Evolutionary conservation across 306 rosid genomes (phyloP).

Genomic region (Sicyos baderoa): DNA sequence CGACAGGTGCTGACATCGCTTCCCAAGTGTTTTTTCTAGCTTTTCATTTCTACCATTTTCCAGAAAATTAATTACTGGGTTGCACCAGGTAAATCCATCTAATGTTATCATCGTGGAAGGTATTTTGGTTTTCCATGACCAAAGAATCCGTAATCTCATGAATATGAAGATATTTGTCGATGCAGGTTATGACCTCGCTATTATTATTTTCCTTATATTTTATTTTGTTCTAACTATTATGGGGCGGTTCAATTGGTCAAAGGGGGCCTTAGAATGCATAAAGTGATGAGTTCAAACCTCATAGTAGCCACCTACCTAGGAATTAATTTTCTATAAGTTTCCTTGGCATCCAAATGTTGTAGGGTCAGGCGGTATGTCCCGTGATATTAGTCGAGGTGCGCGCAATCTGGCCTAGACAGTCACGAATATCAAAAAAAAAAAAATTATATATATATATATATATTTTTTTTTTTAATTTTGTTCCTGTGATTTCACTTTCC

Average conservation of each 20-base stretch:
- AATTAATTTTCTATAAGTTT: no score
- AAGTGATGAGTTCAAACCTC: no score
- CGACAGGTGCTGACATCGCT: slow-evolving; percentile 52
- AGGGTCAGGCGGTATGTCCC: no score
- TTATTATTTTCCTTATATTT: neutral
- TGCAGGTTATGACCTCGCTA: slow-evolving; percentile 45
- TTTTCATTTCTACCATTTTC: neutral
- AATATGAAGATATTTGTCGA: slow-evolving; percentile 97
- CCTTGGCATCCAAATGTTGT: no score
- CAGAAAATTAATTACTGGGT: neutral
- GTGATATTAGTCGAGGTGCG: no score
- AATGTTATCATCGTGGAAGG: slow-evolving; percentile 97
- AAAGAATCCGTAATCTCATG: slow-evolving; percentile 80
- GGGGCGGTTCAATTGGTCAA: no score
- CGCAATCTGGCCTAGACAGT: no score
- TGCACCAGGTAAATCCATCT: slow-evolving; percentile 79
- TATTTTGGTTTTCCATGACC: slow-evolving; percentile 94
- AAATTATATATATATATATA: no score
- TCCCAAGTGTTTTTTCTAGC: slow-evolving; percentile 3
- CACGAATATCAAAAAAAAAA: no score
- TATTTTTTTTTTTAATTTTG: neutral
- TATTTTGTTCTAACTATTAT: neutral
- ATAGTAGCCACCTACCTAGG: no score
- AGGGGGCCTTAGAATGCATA: no score
- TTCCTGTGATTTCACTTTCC: neutral